Evolutionary conservation across 768 basidiomycete species (phyloP).

Genomic region (Rhizopogon roseolus): DNA sequence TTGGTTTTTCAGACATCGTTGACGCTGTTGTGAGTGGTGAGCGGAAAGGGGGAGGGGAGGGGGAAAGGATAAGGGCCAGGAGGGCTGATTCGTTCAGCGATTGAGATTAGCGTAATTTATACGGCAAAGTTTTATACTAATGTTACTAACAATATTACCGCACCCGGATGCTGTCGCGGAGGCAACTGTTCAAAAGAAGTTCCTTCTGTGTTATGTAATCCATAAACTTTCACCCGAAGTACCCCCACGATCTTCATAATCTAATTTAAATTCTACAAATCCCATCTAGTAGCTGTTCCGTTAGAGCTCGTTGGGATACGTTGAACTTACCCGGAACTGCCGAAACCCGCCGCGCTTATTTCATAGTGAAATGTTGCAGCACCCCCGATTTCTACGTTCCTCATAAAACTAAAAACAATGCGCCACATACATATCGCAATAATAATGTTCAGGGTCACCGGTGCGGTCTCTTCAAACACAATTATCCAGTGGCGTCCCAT

Average conservation of each 20-base stretch:
- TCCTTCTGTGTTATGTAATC: constrained; percentile 15
- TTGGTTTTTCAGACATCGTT: constrained; percentile 41
- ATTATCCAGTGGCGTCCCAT: neutral
- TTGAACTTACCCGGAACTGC: neutral
- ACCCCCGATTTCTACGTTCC: no score
- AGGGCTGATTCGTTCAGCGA: constrained; percentile 17
- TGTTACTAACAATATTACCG: neutral
- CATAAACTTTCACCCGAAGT: constrained; percentile 1
- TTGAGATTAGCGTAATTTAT: constrained; percentile 17
- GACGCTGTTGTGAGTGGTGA: constrained; percentile 24
- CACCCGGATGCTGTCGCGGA: constrained; percentile 15
- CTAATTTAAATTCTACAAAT: neutral
- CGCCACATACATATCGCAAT: neutral
- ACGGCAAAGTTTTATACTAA: constrained; percentile 5
- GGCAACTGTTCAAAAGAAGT: constrained; percentile 14
- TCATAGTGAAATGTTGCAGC: no score
- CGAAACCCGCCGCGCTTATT: neutral
- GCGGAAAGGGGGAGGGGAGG: constrained; percentile 4
- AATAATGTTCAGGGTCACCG: neutral
- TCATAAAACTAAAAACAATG: no score
- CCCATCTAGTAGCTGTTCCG: neutral
- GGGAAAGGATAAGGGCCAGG: neutral
- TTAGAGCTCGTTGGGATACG: neutral
- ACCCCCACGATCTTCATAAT: neutral
- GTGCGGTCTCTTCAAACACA: neutral